Percentiles rank a stretch among this genome's conserved stretches.
Evolutionary conservation across 2,329 filamentous ascomycete genomes (phyloP).

Genomic region (Juglanconis oblonga): DNA sequence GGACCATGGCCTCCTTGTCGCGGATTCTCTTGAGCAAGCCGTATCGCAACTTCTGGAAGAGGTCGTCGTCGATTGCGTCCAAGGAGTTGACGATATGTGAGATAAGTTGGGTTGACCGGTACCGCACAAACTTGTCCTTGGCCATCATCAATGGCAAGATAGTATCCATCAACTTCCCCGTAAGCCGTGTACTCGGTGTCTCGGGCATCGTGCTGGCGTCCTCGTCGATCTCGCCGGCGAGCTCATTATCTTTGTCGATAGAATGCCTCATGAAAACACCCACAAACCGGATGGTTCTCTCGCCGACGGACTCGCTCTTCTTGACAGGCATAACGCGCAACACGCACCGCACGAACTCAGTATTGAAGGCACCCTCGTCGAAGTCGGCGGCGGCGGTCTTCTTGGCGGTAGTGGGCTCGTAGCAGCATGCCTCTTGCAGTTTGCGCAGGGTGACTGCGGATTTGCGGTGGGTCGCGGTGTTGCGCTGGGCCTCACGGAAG

Average conservation of each 20-base stretch:
- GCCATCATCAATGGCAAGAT: slow-evolving; percentile 73
- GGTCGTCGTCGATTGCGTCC: slow-evolving; percentile 85
- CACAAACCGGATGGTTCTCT: slow-evolving; percentile 80
- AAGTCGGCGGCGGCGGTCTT: slow-evolving; percentile 62
- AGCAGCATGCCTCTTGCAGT: slow-evolving; percentile 81
- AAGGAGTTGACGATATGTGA: slow-evolving; percentile 91
- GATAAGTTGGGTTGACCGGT: slow-evolving; percentile 83
- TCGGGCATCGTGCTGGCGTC: slow-evolving; percentile 72
- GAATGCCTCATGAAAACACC: slow-evolving; percentile 79
- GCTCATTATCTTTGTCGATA: slow-evolving; percentile 67
- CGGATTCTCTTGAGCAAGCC: slow-evolving; percentile 80
- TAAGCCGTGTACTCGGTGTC: slow-evolving; percentile 80
- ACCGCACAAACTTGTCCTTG: slow-evolving; percentile 92
- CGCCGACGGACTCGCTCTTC: slow-evolving; percentile 86
- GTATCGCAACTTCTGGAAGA: slow-evolving; percentile 79
- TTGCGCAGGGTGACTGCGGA: slow-evolving; percentile 84
- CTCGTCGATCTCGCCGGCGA: slow-evolving; percentile 62
- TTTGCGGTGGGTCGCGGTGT: slow-evolving; percentile 86
- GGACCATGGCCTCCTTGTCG: slow-evolving; percentile 91
- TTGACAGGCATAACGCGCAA: slow-evolving; percentile 81
- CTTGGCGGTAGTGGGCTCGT: slow-evolving; percentile 54
- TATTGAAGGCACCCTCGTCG: slow-evolving; percentile 82
- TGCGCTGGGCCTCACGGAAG: slow-evolving; percentile 81
- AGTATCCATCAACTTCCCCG: slow-evolving; percentile 68
- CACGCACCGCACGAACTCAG: slow-evolving; percentile 79